Percentiles rank a stretch among this genome's conserved stretches.
Conservation (phyloP, 192 early-diverging fungal species). For the Phycomyces nitens region DNA sequence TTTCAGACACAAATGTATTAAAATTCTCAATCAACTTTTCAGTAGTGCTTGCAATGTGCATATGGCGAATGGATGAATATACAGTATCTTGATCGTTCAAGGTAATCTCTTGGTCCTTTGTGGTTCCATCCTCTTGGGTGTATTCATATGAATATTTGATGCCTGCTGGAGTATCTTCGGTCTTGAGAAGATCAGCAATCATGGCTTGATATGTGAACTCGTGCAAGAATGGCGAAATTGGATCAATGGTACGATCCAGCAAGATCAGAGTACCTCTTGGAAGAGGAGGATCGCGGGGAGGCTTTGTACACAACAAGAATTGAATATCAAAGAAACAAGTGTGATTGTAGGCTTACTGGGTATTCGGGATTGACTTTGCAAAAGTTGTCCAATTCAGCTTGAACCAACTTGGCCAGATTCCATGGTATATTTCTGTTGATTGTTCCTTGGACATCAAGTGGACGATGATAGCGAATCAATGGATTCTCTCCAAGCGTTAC, state of each 20-base stretch:
- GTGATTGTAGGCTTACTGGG: conserved; percentile 39
- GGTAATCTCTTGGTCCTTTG: conserved; percentile 43
- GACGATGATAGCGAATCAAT: conserved; percentile 86
- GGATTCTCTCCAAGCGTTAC: conserved; percentile 88
- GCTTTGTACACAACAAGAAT: conserved; percentile 26
- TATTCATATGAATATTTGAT: conserved; percentile 60
- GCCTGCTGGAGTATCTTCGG: conserved; percentile 54
- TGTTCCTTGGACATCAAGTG: conserved; percentile 68
- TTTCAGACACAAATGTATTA: conserved; percentile 76
- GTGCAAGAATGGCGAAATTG: conserved; percentile 87
- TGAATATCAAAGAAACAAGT: background rate
- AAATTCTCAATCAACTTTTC: conserved; percentile 70
- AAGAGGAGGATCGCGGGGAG: conserved; percentile 40
- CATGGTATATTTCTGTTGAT: conserved; percentile 58
- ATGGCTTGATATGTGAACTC: conserved; percentile 99
- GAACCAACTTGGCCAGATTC: conserved; percentile 76
- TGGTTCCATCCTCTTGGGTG: conserved; percentile 40
- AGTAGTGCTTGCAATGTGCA: conserved; percentile 78
- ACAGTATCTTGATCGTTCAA: conserved; percentile 79
- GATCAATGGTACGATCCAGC: conserved; percentile 88
- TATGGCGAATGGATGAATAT: conserved; percentile 73
- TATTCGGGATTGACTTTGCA: conserved; percentile 63
- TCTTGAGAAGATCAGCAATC: conserved; percentile 83
- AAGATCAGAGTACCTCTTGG: conserved; percentile 81
- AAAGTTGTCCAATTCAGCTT: conserved; percentile 82